Evolutionary conservation across 73 alveolate species (phyloP).

Genomic region (Tetrahymena malaccensis): DNA sequence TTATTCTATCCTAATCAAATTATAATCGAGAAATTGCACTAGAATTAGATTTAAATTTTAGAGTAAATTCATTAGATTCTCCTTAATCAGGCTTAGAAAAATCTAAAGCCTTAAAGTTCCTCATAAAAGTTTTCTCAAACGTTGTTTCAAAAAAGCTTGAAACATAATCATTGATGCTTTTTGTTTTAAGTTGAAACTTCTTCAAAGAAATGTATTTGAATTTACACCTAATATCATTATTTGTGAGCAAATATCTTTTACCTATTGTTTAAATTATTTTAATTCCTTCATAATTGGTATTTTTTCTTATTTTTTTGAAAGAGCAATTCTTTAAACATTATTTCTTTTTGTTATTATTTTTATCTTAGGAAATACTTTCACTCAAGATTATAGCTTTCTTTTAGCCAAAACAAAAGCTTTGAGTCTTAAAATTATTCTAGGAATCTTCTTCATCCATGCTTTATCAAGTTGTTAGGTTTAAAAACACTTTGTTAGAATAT

Average conservation of each 20-base stretch:
- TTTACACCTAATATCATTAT: background rate
- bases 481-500: background rate
- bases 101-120: background rate
- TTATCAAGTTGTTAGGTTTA: background rate
- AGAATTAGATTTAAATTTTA: background rate
- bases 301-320: background rate
- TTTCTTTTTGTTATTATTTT: too few relatives aligned
- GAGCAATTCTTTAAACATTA: background rate
- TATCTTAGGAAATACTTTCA: background rate
- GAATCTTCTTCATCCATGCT: background rate
- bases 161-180: background rate
- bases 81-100: background rate
- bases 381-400: background rate
- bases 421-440: background rate
- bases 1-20: background rate
- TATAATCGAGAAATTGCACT: background rate
- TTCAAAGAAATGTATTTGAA: background rate
- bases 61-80: background rate
- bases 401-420: background rate
- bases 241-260: background rate
- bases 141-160: background rate
- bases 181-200: background rate
- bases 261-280: background rate
- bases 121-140: background rate
- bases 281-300: background rate